phyloP scores from a whole-genome alignment of 2,329 filamentous ascomycete genomes.

The Hymenoscyphus fructigenus region DNA sequence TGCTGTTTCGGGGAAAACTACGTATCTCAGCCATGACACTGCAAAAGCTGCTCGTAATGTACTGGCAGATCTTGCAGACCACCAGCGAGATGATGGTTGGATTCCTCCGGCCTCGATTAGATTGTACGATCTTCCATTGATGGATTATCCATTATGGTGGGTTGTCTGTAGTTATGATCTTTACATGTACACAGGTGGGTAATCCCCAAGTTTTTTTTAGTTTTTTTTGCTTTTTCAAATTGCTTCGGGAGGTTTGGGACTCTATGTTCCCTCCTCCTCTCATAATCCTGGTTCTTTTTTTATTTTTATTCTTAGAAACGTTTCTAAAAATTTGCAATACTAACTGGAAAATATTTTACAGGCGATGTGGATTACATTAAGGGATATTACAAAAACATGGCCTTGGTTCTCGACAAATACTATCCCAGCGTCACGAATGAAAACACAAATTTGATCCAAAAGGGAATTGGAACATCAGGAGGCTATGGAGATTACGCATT shows the following conservation, averaged over 20 bases:
- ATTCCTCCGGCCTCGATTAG: conserved; percentile 54
- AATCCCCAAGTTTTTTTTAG: no score
- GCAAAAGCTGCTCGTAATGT: conserved; percentile 45
- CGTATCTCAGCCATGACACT: conserved; percentile 48
- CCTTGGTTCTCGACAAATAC: conserved; percentile 45
- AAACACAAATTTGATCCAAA: conserved; percentile 43
- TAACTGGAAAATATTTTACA: no score
- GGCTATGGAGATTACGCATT: conserved; percentile 54
- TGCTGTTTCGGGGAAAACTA: conserved; percentile 48
- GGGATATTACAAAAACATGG: conserved; percentile 44
- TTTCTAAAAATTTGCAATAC: no score
- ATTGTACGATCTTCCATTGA: conserved; percentile 47
- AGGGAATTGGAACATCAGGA: conserved; percentile 37
- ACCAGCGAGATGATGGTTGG: conserved; percentile 52
- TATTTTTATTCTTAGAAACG: no score
- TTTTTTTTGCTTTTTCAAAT: no score
- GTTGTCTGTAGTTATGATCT: conserved; percentile 48
- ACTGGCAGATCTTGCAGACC: conserved; percentile 48
- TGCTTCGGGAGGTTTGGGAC: no score
- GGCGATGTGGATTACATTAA: conserved; percentile 44
- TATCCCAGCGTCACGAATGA: conserved; percentile 45
- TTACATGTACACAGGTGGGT: conserved; percentile 45
- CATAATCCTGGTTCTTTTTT: no score
- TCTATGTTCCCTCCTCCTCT: no score
- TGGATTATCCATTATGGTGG: conserved; percentile 56